A percentile compares a stretch with the other conserved stretches of the same genome.
Evolutionary conservation across 1,139 yeast genomes (phyloP).

Genomic region (Hemisphaericaspora xylofermentans): DNA sequence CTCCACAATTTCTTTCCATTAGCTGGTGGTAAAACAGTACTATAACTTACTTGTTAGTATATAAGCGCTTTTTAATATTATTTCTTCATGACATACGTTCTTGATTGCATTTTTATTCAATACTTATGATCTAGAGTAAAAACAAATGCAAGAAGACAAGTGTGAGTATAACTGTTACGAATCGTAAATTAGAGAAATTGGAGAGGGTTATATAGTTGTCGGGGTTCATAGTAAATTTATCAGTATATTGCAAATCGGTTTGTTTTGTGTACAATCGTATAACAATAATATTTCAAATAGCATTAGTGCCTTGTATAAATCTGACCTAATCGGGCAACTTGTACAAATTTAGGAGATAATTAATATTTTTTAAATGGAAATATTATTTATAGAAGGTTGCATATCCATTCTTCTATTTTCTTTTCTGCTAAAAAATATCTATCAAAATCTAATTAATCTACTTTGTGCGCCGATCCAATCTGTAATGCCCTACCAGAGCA

Average conservation of each 20-base stretch:
- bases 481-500: too few relatives aligned
- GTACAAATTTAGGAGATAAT: neutral
- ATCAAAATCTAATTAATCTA: too few relatives aligned
- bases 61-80: neutral
- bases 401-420: too few relatives aligned
- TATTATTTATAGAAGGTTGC: too few relatives aligned
- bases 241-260: neutral
- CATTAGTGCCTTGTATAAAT: neutral
- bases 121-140: neutral
- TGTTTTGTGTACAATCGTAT: neutral
- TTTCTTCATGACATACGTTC: constrained; percentile 1
- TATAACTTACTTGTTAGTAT: constrained; percentile 1
- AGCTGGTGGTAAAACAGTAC: constrained; percentile 37
- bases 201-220: neutral
- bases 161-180: neutral
- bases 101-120: neutral
- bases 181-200: neutral
- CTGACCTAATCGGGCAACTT: neutral
- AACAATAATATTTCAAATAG: neutral
- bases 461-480: too few relatives aligned
- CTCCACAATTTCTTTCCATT: constrained; percentile 52
- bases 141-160: neutral
- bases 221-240: neutral
- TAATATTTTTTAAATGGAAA: too few relatives aligned
- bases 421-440: too few relatives aligned